phyloP scores from a whole-genome alignment of 2,329 filamentous ascomycete genomes.

The Ceratocystis destructans region DNA sequence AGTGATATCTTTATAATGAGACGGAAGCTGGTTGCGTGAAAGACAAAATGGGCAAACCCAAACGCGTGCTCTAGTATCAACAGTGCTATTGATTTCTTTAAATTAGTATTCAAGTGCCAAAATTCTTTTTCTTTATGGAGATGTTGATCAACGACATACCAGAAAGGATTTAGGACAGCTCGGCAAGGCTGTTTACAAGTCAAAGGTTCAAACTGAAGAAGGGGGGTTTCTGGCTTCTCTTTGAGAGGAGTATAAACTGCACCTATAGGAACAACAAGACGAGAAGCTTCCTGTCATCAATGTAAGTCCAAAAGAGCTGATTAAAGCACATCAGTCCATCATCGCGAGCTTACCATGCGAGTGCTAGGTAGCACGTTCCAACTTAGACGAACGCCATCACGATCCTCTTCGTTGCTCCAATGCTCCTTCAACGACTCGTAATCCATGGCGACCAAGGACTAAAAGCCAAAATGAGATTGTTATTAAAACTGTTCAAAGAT shows the following conservation, averaged over 20 bases:
- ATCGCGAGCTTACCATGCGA: slow-evolving; percentile 57
- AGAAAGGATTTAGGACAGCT: slow-evolving; percentile 92
- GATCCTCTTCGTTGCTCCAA: slow-evolving; percentile 92
- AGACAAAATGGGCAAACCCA: slow-evolving; percentile 88
- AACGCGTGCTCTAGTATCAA: slow-evolving; percentile 68
- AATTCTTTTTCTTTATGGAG: no score
- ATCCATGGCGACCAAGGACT: slow-evolving; percentile 47
- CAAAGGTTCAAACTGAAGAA: slow-evolving; percentile 91
- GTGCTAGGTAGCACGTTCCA: slow-evolving; percentile 99
- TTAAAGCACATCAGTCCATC: slow-evolving; percentile 34
- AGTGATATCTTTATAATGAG: slow-evolving; percentile 83
- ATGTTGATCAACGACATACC: slow-evolving; percentile 38
- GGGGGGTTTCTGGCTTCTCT: slow-evolving; percentile 77
- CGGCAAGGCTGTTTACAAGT: slow-evolving; percentile 93
- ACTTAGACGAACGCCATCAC: slow-evolving; percentile 87
- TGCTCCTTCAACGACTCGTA: slow-evolving; percentile 89
- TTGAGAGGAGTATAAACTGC: slow-evolving; percentile 92
- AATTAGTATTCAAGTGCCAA: no score
- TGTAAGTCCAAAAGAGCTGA: slow-evolving; percentile 19
- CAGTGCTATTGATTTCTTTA: slow-evolving; percentile 41
- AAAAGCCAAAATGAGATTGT: background rate
- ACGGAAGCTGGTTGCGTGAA: slow-evolving; percentile 66
- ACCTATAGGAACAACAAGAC: slow-evolving; percentile 89
- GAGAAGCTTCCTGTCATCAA: slow-evolving; percentile 64
- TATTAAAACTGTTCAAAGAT: background rate